phyloP scores from a whole-genome alignment of 2,329 filamentous ascomycete genomes.

The Aspergillus phoenicis region DNA sequence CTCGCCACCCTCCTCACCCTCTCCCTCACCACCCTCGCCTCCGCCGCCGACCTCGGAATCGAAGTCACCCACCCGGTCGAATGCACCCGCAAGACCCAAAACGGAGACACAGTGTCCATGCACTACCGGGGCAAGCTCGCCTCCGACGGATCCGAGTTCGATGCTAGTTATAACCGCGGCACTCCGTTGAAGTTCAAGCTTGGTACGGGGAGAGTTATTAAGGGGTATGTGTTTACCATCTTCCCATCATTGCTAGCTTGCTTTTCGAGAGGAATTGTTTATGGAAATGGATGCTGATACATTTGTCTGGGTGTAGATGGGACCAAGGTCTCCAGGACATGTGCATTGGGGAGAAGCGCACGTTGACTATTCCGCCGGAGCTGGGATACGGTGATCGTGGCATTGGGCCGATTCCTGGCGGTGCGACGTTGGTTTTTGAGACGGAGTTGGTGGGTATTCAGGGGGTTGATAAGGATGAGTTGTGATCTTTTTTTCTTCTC shows the following conservation, averaged over 20 bases:
- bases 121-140: conserved; percentile 86
- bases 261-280: neutral
- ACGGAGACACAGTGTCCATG: conserved; percentile 78
- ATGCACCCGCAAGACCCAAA: conserved; percentile 75
- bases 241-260: neutral
- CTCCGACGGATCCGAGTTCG: conserved; percentile 75
- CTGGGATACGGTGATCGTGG: conserved; percentile 76
- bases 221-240: conserved; percentile 63
- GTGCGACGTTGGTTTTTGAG: conserved; percentile 85
- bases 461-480: conserved; percentile 63
- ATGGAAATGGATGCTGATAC: neutral
- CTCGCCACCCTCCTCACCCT: conserved; percentile 36
- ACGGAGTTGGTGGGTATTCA: conserved; percentile 85
- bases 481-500: conserved; percentile 30
- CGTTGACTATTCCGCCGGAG: conserved; percentile 84
- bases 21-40: conserved; percentile 52
- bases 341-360: conserved; percentile 93
- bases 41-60: conserved; percentile 65
- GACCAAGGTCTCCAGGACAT: conserved; percentile 87
- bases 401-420: conserved; percentile 81
- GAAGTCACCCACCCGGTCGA: conserved; percentile 73
- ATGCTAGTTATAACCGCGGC: conserved; percentile 77
- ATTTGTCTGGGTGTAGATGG: conserved; percentile 60
- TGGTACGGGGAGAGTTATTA: conserved; percentile 81
- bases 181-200: conserved; percentile 77